phyloP scores from a whole-genome alignment of 2,329 filamentous ascomycete genomes.

The Ampelomyces quisqualis region DNA sequence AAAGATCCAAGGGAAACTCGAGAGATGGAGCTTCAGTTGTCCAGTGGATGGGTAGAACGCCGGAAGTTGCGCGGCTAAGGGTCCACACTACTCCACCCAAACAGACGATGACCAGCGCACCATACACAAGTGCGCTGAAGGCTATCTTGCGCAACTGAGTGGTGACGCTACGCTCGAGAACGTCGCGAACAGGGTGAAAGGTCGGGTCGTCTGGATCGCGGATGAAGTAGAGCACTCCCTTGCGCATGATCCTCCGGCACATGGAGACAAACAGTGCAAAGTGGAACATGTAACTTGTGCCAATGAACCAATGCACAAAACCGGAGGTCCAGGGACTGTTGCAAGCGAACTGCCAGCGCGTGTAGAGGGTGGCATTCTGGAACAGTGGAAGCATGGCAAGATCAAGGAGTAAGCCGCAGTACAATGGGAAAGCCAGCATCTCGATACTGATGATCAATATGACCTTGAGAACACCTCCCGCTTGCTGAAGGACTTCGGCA shows the following conservation, averaged over 20 bases:
- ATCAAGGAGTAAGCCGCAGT: conserved; percentile 90
- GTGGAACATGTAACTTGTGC: conserved; percentile 99
- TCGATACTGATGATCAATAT: conserved; percentile 98
- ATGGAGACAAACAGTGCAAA: conserved; percentile 98
- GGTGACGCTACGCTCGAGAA: conserved; percentile 86
- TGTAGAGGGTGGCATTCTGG: conserved; percentile 72
- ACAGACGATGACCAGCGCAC: conserved; percentile 86
- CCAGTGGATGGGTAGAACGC: conserved; percentile 87
- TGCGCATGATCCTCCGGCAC: conserved; percentile 97
- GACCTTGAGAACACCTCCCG: conserved; percentile 95
- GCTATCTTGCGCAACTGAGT: conserved; percentile 95
- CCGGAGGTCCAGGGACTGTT: conserved; percentile 83
- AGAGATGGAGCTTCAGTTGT: conserved; percentile 88
- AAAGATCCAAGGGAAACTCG: conserved; percentile 89
- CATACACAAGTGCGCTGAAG: conserved; percentile 94
- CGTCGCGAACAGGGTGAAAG: conserved; percentile 95
- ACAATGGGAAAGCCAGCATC: conserved; percentile 95
- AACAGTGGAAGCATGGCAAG: conserved; percentile 87
- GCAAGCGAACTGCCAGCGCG: conserved; percentile 74
- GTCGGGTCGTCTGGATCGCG: conserved; percentile 97
- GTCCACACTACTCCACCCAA: conserved; percentile 95
- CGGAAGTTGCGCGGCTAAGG: conserved; percentile 66
- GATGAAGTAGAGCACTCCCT: conserved; percentile 95
- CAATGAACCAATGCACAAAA: conserved; percentile 98
- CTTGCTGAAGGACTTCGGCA: conserved; percentile 83